Evolutionary conservation across 176 grass and related monocot genomes (phyloP).

Genomic region (Zoysia pacifica): DNA sequence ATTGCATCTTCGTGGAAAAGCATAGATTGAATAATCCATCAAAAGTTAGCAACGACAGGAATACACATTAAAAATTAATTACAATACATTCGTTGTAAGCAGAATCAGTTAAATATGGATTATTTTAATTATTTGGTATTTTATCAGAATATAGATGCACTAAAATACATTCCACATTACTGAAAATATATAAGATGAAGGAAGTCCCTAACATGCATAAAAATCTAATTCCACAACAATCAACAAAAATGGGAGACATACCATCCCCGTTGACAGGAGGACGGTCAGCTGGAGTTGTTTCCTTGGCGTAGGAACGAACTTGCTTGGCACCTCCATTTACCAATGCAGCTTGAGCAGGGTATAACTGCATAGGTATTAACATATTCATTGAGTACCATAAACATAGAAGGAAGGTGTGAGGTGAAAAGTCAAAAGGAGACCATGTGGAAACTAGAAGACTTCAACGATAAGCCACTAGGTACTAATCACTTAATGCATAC

Average conservation of each 20-base stretch:
- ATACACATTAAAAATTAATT: background rate
- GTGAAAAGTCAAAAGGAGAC: background rate
- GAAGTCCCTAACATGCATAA: background rate
- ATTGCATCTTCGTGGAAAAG: conserved; percentile 3
- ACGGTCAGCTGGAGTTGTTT: conserved; percentile 50
- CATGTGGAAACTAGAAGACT: background rate
- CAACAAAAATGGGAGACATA: conserved; percentile 36
- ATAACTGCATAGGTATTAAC: conserved; percentile 56
- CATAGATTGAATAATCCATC: background rate
- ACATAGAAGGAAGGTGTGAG: background rate
- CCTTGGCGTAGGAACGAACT: conserved; percentile 66
- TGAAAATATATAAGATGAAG: background rate
- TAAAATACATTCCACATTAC: background rate
- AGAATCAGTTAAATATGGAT: background rate
- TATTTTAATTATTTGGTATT: background rate
- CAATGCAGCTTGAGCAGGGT: conserved; percentile 65
- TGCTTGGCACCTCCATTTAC: conserved; percentile 51
- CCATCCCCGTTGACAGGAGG: conserved; percentile 76
- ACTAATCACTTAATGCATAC: background rate
- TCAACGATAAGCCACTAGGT: background rate
- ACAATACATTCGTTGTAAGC: background rate
- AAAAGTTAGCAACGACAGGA: background rate
- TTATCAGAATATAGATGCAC: background rate
- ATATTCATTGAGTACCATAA: background rate
- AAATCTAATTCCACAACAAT: background rate